Evolutionary conservation across 2,329 filamentous ascomycete species (phyloP), one percentile per base, ranked within the genome.

Genomic region (Aspergillus sp.): DNA sequence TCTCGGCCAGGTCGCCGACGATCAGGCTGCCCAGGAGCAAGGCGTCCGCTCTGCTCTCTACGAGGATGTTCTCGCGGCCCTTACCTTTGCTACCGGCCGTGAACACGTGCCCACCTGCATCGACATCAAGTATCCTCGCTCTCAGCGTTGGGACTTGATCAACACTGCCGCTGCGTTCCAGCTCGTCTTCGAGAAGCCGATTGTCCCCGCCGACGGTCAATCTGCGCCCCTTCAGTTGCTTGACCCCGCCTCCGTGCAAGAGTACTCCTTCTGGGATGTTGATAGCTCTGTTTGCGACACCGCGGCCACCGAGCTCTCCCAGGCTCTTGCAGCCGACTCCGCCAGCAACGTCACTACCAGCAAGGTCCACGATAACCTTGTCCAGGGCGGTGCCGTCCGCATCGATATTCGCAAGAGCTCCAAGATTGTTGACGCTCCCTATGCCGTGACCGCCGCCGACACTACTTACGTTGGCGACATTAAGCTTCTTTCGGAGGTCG

Each of bases 191-290:
- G 69, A 73, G 24, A 74, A 75, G 63, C 70, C 73, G 2, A 62
- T 76, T 43, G 60, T 72, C 14, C 62, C 66, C 30, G 51, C 61
- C 22, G 53, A 74, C 49, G 71, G 75, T 45, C 67, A 63, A 49
- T 45, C 72, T 20, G 73, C 74, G 51, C 64, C 70, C 68, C 71
- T 85, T 50, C 77, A 83, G 59, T 71, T 82, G 17, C 65, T 81
- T n/a, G 80, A 84, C 57, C 62, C 70, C 19, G 68, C 76, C n/a
- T 69, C 73, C 17, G 84, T 86, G 17, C 82, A 89, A 70, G 89
- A 97, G 73, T 97, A 94, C 76, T 87, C 86, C 11, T 96, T 99
- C 81, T 97, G 92, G 91, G 89, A 96, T 61, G 70, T 89, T 38
- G 93, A 96, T 66, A 82, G 85, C 69, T 91, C 91, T 24, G 73